Evolutionary conservation across 805 yeast genomes (phyloP).

Genomic region (Pichia cephalocereana): DNA sequence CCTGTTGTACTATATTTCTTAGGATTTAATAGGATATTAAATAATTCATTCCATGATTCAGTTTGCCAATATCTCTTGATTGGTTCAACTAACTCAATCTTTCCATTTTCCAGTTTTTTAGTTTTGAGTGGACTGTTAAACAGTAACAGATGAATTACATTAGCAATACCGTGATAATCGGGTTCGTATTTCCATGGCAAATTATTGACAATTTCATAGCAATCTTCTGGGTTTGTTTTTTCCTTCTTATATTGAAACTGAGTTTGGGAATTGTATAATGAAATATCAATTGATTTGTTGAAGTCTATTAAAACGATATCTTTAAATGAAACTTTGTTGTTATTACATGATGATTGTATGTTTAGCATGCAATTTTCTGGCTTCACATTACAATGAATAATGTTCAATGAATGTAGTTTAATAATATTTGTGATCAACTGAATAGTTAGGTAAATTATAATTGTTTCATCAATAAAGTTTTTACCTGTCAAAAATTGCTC

Average conservation of each 20-base stretch:
- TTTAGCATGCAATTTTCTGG: conserved; percentile 82
- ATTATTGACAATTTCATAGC: conserved; percentile 55
- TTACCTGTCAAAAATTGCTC: conserved; percentile 16
- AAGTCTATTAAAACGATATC: conserved; percentile 54
- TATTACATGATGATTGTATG: conserved; percentile 20
- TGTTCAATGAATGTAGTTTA: conserved; percentile 51
- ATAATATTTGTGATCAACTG: conserved; percentile 56
- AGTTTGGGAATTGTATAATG: conserved; percentile 40
- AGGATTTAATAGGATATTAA: conserved; percentile 58
- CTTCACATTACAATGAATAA: conserved; percentile 79
- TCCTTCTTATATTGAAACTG: conserved; percentile 54
- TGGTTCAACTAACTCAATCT: conserved; percentile 29
- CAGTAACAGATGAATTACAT: conserved; percentile 60
- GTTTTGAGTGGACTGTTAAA: conserved; percentile 56
- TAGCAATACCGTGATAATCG: conserved; percentile 79
- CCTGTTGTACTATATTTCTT: conserved; percentile 12
- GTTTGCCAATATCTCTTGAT: conserved; percentile 71
- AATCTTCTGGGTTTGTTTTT: conserved; percentile 53
- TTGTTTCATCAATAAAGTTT: conserved; percentile 43
- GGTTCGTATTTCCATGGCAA: conserved; percentile 69
- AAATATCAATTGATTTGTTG: conserved; percentile 70
- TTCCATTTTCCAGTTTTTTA: conserved; percentile 16
- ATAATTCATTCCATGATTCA: conserved; percentile 60
- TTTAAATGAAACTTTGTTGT: conserved; percentile 14
- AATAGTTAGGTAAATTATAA: conserved; percentile 53